Percentiles rank a stretch among this genome's conserved stretches.
Evolutionary conservation across 2,329 filamentous ascomycete genomes (phyloP).

Genomic region (Diplodia sapinea): DNA sequence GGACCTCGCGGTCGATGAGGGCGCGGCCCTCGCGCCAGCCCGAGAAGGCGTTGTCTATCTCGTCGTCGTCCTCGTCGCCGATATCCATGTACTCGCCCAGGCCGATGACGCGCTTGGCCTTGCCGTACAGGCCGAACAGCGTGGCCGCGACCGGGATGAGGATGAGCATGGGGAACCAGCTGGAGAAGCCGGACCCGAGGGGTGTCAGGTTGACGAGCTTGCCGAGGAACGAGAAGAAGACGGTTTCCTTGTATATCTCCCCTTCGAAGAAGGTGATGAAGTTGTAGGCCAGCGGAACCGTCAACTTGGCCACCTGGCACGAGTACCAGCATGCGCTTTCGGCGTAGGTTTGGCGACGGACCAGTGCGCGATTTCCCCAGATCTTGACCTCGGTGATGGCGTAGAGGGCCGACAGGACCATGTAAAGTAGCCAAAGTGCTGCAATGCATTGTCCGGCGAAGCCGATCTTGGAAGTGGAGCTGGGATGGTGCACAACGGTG

Average conservation of each 20-base stretch:
- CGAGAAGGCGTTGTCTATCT: conserved; percentile 67
- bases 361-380: conserved; percentile 94
- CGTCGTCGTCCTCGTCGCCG: conserved; percentile 60
- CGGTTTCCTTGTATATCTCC: conserved; percentile 74
- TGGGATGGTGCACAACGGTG: conserved; percentile 76
- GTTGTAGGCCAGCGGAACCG: conserved; percentile 92
- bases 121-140: conserved; percentile 87
- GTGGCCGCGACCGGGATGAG: conserved; percentile 84
- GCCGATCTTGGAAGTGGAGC: conserved; percentile 74
- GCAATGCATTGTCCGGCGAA: conserved; percentile 87
- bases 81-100: conserved; percentile 76
- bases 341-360: conserved; percentile 86
- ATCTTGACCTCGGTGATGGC: conserved; percentile 93
- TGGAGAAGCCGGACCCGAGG: conserved; percentile 82
- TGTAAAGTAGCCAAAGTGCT: conserved; percentile 90
- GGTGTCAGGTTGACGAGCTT: conserved; percentile 81
- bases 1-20: conserved; percentile 81
- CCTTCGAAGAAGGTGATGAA: conserved; percentile 87
- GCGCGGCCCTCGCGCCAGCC: conserved; percentile 93
- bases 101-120: conserved; percentile 75
- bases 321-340: conserved; percentile 97
- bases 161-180: conserved; percentile 86
- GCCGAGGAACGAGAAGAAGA: conserved; percentile 88
- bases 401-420: conserved; percentile 87
- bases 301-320: conserved; percentile 88